Evolutionary conservation across 106 monocot species (phyloP).

Genomic region (Iris macrosiphon): DNA sequence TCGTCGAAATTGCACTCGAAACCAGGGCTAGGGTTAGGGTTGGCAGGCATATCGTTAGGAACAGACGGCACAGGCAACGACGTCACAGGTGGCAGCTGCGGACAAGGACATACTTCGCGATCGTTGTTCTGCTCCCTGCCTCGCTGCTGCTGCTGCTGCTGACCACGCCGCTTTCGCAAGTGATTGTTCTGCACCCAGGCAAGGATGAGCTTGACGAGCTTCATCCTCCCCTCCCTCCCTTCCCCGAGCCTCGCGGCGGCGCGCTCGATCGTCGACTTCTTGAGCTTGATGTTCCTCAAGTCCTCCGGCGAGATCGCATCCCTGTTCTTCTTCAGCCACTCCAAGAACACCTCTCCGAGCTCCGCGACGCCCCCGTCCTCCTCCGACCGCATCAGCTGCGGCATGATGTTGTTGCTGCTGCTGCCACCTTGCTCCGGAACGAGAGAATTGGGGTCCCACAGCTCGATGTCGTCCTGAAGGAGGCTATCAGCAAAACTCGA

Average conservation of each 20-base stretch:
- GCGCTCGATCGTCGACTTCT: conserved; percentile 55
- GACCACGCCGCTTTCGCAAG: conserved; percentile 35
- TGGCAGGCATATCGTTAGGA: background rate
- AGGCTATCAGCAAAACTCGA: too few species aligned
- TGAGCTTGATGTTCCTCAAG: conserved; percentile 61
- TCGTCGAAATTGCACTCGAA: too few species aligned
- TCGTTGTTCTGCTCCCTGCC: background rate
- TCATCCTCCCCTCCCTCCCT: conserved; percentile 42
- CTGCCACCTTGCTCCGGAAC: too few species aligned
- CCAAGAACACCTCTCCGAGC: conserved; percentile 57
- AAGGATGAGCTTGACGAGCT: conserved; percentile 76
- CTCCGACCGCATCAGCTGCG: too few species aligned
- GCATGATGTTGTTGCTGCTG: too few species aligned
- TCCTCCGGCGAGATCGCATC: conserved; percentile 70
- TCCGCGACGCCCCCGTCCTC: conserved; percentile 16
- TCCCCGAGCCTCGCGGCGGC: conserved; percentile 62
- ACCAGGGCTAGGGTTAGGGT: background rate
- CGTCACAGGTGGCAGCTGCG: background rate
- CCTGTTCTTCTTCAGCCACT: conserved; percentile 76
- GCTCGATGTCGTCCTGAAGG: too few species aligned
- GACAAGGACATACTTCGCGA: background rate
- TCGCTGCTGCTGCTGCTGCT: background rate
- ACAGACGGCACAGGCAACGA: background rate
- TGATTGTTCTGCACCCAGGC: conserved; percentile 89
- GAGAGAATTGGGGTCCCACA: too few species aligned